phyloP scores from a whole-genome alignment of 108 stramenopile species.

The Pinguiococcus pyrenoidosus region DNA sequence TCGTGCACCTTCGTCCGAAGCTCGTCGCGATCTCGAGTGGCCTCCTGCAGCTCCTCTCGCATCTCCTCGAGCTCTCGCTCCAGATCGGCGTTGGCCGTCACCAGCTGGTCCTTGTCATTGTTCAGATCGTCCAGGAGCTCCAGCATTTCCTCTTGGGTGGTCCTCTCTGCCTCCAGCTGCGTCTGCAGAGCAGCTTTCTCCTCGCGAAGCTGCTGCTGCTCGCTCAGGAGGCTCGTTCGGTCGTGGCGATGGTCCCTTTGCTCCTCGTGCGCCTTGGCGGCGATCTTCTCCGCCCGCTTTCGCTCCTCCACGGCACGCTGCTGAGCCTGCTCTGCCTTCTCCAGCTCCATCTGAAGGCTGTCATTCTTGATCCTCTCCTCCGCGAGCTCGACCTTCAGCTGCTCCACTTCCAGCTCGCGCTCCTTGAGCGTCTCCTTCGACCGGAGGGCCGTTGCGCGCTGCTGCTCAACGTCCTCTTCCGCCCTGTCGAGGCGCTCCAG shows the following conservation, averaged over 20 bases:
- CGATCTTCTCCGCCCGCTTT: too few relatives aligned
- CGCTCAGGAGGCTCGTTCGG: background rate
- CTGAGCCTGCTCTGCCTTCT: too few relatives aligned
- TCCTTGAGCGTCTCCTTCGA: background rate
- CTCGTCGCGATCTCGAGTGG: background rate
- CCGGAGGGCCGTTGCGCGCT: too few relatives aligned
- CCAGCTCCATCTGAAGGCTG: background rate
- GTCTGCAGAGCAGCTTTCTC: background rate
- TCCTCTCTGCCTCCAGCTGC: background rate
- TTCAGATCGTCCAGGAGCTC: constrained; percentile 1
- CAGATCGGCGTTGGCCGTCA: background rate
- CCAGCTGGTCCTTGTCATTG: constrained; percentile 4
- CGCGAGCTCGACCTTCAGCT: constrained; percentile 2
- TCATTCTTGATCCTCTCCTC: background rate
- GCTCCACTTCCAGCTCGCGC: background rate
- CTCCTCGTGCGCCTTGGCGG: constrained; percentile 2
- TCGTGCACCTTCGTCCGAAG: background rate
- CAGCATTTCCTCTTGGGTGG: background rate
- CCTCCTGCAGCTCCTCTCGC: constrained; percentile 1
- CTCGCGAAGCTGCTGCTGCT: background rate
- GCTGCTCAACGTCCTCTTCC: too few relatives aligned
- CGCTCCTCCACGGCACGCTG: too few relatives aligned
- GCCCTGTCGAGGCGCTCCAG: too few relatives aligned
- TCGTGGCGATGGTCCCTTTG: background rate
- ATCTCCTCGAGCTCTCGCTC: constrained; percentile 15